Evolutionary conservation across 441 rosid species (phyloP).

Genomic region (Populus hybrid): DNA sequence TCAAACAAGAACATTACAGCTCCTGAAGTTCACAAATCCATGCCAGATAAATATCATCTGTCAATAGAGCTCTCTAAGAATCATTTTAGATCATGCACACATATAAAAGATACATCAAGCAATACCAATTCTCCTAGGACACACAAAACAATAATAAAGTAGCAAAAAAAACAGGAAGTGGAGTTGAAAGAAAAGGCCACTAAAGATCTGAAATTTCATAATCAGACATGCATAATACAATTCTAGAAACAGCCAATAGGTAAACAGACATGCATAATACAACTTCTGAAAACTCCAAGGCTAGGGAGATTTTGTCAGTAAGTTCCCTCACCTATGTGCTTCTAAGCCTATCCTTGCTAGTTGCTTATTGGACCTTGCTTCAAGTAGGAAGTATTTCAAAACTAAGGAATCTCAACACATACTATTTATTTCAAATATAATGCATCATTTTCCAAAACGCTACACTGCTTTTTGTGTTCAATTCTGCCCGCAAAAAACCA

Average conservation of each 20-base stretch:
- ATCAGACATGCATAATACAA: too few relatives aligned
- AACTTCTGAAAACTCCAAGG: not conserved
- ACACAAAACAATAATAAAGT: not conserved
- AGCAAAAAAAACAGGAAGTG: not conserved
- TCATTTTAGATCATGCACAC: slow-evolving; percentile 8
- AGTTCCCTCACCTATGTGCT: not conserved
- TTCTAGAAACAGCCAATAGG: too few relatives aligned
- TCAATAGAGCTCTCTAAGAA: slow-evolving; percentile 22
- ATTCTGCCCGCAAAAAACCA: too few relatives aligned
- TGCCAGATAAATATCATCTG: slow-evolving; percentile 21
- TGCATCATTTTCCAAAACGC: too few relatives aligned
- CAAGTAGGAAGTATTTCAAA: not conserved
- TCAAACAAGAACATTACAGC: slow-evolving; percentile 91
- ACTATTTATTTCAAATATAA: not conserved
- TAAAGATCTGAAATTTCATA: not conserved
- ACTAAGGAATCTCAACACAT: not conserved
- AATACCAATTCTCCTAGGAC: not conserved
- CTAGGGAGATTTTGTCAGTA: not conserved
- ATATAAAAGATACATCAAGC: not conserved
- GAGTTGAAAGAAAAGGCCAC: not conserved
- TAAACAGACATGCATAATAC: too few relatives aligned
- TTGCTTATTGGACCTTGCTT: not conserved
- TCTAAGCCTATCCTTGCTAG: not conserved
- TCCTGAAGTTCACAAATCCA: slow-evolving; percentile 54
- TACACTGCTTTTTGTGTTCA: too few relatives aligned